These are phyloP conservation scores for Pythium insidiosum DNA, from an alignment of 352 stramenopile genomes.

Conservation along the genomic window DNA sequence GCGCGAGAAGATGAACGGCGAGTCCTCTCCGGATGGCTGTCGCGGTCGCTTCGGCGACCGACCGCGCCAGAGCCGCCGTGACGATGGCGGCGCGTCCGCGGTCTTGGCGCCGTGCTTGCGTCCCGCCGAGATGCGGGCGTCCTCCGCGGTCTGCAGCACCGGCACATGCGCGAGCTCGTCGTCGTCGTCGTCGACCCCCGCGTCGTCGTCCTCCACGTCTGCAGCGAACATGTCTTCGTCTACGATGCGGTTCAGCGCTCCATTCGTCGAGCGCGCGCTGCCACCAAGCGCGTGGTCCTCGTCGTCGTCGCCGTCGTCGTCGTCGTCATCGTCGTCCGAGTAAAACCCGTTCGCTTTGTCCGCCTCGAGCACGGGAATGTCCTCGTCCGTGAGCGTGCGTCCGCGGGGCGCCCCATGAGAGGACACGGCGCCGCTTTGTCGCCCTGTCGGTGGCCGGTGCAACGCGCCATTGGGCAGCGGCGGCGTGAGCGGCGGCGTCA, in stretches of 20 bases:
- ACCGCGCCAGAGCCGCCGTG: not conserved
- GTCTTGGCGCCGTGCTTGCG: constrained; percentile 9
- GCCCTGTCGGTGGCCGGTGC: no score
- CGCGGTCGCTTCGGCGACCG: constrained; percentile 6
- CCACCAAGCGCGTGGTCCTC: constrained; percentile 20
- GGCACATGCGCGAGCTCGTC: constrained; percentile 52
- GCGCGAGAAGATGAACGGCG: constrained; percentile 1
- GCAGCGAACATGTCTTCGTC: constrained; percentile 12
- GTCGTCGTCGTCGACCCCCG: constrained; percentile 24
- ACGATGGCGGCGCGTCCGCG: constrained; percentile 9
- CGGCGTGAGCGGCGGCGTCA: not conserved
- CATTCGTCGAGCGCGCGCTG: no score
- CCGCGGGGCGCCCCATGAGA: not conserved
- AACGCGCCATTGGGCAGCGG: not conserved
- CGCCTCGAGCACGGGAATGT: constrained; percentile 66
- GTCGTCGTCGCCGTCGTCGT: constrained; percentile 16
- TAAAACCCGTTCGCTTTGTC: constrained; percentile 27
- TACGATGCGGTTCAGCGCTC: no score
- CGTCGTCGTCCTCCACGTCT: constrained; percentile 20
- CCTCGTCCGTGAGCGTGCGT: constrained; percentile 17
- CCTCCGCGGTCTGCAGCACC: constrained; percentile 59
- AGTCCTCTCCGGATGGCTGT: not conserved
- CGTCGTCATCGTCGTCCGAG: constrained; percentile 23
- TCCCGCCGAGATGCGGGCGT: constrained; percentile 25
- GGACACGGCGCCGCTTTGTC: not conserved